Evolutionary conservation across 257 asterid genomes (phyloP), one percentile per base, ranked within the genome.

Genomic region (Penstemon eatonii): DNA sequence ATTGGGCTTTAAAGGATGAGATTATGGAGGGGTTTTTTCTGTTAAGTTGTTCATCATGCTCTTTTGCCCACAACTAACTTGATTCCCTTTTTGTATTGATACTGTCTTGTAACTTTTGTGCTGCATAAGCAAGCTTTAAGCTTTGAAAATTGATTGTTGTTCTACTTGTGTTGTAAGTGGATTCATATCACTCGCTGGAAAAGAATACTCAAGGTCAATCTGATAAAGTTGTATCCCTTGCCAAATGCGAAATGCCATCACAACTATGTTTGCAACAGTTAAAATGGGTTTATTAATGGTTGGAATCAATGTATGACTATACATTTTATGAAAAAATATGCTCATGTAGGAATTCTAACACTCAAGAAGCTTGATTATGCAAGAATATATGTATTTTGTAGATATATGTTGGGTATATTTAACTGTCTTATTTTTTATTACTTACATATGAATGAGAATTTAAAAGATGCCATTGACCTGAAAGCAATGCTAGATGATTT

Each of bases 101-200:
- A 12, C 54, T 75, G 13, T 57, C 64, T 43, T 64, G 60, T 37
- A 42, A 69, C 8, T 40, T 49, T 46, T 74, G 47, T 25, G 0
- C 36, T n/a, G 52, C 40, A 5, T 10, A 55, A 41, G 33, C 40
- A 53, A 18, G 70, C 68, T 55, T 38, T 63, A 65, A 50, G 51
- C 70, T 76, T 63, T 63, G 44, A 49, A 58, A 43, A 42, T 71
- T 64, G 53, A 72, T 54, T 37, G 12, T 62, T 62, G 47, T 79
- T 79, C 36, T 65, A 45, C 71, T 67, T 80, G 66, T 66, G 75
- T 66, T 77, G 8, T 63, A 71, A 93, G 98, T 94, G 99, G 97
- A 94, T 63, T 89, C 99, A 69, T 94, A 83, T 71, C 86, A 81
- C 53, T 94, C 99, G 15, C 85, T 94, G 81, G 97, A 94, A 76